phyloP scores from a whole-genome alignment of 116 monocot species.

The Zostera marina region DNA sequence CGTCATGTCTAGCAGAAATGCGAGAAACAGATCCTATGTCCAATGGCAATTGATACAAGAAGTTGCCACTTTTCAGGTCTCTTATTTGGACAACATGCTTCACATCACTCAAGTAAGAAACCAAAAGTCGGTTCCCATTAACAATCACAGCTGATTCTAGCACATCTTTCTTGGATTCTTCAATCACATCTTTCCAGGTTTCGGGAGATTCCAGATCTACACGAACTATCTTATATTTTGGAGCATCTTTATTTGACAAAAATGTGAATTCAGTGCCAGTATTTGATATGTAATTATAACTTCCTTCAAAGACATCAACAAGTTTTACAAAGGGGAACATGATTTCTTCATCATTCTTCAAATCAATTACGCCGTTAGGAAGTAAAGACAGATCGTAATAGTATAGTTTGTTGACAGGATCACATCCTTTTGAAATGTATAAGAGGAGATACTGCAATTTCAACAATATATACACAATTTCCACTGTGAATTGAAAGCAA shows the following conservation, averaged over 20 bases:
- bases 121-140: constrained; percentile 47
- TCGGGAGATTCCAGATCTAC: constrained; percentile 52
- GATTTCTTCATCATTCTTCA: constrained; percentile 19
- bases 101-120: constrained; percentile 56
- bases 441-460: constrained; percentile 60
- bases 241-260: constrained; percentile 74
- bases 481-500: neutral
- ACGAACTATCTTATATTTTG: constrained; percentile 61
- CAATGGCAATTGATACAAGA: constrained; percentile 41
- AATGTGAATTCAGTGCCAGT: constrained; percentile 70
- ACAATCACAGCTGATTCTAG: constrained; percentile 54
- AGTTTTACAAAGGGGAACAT: constrained; percentile 81
- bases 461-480: neutral
- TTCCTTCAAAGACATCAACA: constrained; percentile 76
- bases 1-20: constrained; percentile 35
- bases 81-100: constrained; percentile 51
- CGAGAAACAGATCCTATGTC: constrained; percentile 45
- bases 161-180: constrained; percentile 53
- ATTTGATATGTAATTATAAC: constrained; percentile 47
- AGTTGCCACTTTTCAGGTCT: constrained; percentile 40
- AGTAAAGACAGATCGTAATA: constrained; percentile 56
- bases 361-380: constrained; percentile 41
- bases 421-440: constrained; percentile 43
- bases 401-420: constrained; percentile 76
- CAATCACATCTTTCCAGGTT: constrained; percentile 52